phyloP scores from a whole-genome alignment of 176 grass and related monocot species.

The Paspalum vaginatum region DNA sequence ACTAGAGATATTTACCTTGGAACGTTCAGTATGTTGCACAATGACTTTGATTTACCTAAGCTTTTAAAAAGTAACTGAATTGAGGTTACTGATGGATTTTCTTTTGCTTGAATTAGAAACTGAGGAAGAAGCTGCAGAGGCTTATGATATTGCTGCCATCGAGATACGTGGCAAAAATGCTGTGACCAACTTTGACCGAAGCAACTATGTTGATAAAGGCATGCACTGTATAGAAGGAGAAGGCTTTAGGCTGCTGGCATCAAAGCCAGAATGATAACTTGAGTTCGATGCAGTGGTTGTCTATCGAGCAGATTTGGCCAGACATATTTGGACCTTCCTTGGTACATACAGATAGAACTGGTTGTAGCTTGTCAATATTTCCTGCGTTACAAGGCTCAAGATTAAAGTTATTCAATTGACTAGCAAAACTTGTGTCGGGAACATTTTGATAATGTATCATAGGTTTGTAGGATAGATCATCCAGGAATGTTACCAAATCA shows the following conservation, averaged over 20 bases:
- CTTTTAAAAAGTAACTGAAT: background rate
- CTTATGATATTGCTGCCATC: conserved; percentile 91
- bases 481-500: conserved; percentile 14
- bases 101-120: conserved; percentile 62
- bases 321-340: conserved; percentile 40
- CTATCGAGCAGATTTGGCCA: conserved; percentile 33
- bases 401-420: conserved; percentile 34
- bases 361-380: conserved; percentile 49
- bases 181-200: conserved; percentile 95
- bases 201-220: conserved; percentile 74
- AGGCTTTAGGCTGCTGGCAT: conserved; percentile 51
- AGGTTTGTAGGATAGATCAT: conserved; percentile 38
- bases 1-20: conserved; percentile 97
- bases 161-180: conserved; percentile 91
- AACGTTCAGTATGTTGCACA: conserved; percentile 75
- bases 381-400: conserved; percentile 22
- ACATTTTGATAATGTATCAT: conserved; percentile 54
- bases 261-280: conserved; percentile 49
- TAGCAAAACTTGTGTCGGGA: conserved; percentile 26
- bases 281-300: conserved; percentile 13
- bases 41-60: background rate
- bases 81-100: conserved; percentile 23
- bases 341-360: conserved; percentile 64
- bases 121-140: conserved; percentile 97
- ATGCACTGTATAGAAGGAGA: conserved; percentile 56